Base-by-base conservation (phyloP, 1,284 basidiomycete species). In the Ceratobasidium sp. region DNA sequence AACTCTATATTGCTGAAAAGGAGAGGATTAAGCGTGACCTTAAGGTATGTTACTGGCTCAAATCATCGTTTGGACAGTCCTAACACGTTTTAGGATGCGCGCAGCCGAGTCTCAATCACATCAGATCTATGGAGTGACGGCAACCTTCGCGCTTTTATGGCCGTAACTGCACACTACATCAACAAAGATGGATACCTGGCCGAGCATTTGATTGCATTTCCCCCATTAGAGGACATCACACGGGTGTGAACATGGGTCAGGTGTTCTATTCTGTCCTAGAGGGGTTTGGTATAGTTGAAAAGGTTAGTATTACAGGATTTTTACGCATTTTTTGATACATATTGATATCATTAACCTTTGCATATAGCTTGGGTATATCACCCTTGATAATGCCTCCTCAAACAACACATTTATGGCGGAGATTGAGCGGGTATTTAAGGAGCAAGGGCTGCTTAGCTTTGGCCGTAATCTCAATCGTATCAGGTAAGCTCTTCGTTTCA, bases 121-220 rank as follows among this genome's bases (percentile, higher is more conserved):
- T 66, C 69, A 17, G 77, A 78, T 48, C 50, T 78, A n/a, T 78
- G 77, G 77, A 67, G 70, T 23, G 70, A 78, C n/a, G 17, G 17
- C 28, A 67, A 66, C 54, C 59, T 74, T 28, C 50, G 52, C 15
- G n/a, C 46, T 12, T 78, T 66, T 23, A 78, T 78, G 77, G 77
- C 77, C 17, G 62, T 75, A 12, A 78, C 69, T 3, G 77, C 40
- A 4, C 77, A 78, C 52, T 78, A 65, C 62, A 74, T 73, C 62
- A 65, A 64, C n/a, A 40, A 38, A 6, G 67, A 40, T 5, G 69
- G 62, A 2, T 46, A 77, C 13, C 42, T 78, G 40, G 52, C 44
- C 10, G 69, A 70, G 9, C 62, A 68, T 28, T 46, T 78, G 6
- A 64, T 78, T 15, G 77, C 70, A 33, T 12, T 78, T 73, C 70